Percentiles rank a stretch among this genome's conserved stretches.
phyloP scores from a whole-genome alignment of 1,139 yeast species.

The Lodderomyces elongisporus region DNA sequence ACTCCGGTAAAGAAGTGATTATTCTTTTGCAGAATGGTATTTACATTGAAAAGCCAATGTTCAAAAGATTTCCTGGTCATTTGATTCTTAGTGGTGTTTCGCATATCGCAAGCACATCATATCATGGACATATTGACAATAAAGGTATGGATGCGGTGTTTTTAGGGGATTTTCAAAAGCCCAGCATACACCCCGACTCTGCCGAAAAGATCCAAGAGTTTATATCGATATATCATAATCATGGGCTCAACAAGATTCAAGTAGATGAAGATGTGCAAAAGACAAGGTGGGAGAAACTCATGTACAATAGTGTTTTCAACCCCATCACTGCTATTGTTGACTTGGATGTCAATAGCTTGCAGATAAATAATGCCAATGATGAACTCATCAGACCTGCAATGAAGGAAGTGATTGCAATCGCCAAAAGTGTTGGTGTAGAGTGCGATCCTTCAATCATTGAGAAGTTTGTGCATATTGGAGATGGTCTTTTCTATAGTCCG shows the following conservation, averaged over 20 bases:
- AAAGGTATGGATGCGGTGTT: conserved; percentile 50
- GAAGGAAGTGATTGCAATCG: conserved; percentile 58
- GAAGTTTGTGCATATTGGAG: conserved; percentile 52
- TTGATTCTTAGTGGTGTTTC: conserved; percentile 64
- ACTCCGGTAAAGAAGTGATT: conserved; percentile 44
- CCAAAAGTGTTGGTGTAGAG: conserved; percentile 56
- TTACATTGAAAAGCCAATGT: conserved; percentile 62
- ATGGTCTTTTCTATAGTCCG: conserved; percentile 62
- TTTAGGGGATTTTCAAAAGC: conserved; percentile 49
- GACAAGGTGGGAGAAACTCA: conserved; percentile 68
- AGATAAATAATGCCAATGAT: conserved; percentile 49
- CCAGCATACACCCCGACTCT: conserved; percentile 16
- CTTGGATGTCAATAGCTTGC: conserved; percentile 55
- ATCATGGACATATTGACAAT: conserved; percentile 46
- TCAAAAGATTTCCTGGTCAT: conserved; percentile 52
- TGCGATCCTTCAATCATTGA: conserved; percentile 41
- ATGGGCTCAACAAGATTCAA: conserved; percentile 31
- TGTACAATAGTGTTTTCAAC: conserved; percentile 66
- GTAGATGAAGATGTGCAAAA: conserved; percentile 47
- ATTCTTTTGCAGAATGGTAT: conserved; percentile 71
- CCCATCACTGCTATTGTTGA: conserved; percentile 52
- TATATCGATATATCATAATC: conserved; percentile 45
- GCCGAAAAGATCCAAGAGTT: conserved; percentile 33
- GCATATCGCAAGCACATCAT: conserved; percentile 61
- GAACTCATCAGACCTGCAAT: conserved; percentile 55